Percentiles rank a stretch among this genome's conserved stretches.
These are phyloP conservation scores for Vigna hirtella DNA, from an alignment of 306 rosid species.

Conservation along the genomic window DNA sequence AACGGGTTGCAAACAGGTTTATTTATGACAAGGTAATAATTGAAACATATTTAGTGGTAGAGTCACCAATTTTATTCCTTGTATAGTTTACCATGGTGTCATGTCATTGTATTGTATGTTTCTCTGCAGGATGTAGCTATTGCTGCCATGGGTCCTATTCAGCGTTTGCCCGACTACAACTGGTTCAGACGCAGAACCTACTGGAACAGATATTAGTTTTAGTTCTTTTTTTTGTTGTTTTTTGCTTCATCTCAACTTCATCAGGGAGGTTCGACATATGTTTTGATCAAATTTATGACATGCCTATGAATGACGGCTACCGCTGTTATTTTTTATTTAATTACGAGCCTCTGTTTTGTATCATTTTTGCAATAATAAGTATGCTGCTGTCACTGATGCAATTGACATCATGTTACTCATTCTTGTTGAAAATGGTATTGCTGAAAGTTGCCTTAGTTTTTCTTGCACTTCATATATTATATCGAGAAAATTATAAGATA, in stretches of 20 bases:
- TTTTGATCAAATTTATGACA: slow-evolving; percentile 41
- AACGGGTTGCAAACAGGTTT: slow-evolving; percentile 93
- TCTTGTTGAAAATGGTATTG: slow-evolving; percentile 35
- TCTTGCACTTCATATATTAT: neutral
- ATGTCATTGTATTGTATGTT: slow-evolving; percentile 4
- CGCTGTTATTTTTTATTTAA: slow-evolving; percentile 52
- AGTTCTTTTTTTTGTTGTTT: neutral
- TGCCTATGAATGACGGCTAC: slow-evolving; percentile 51
- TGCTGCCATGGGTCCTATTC: slow-evolving; percentile 93
- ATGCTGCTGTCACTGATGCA: slow-evolving; percentile 50
- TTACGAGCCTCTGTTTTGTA: slow-evolving; percentile 50
- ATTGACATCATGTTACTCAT: slow-evolving; percentile 38
- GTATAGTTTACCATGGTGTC: neutral
- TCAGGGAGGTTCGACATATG: slow-evolving; percentile 49
- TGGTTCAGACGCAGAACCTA: slow-evolving; percentile 99
- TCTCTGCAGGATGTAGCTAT: slow-evolving; percentile 83
- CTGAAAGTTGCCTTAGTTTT: slow-evolving; percentile 8
- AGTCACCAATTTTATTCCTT: neutral
- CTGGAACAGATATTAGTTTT: slow-evolving; percentile 94
- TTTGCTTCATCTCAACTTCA: slow-evolving; percentile 44
- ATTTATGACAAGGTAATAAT: slow-evolving; percentile 83
- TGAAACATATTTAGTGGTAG: neutral
- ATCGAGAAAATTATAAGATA: no score
- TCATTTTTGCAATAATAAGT: slow-evolving; percentile 61
- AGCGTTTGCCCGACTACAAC: slow-evolving; percentile 88